Evolutionary conservation across 306 rosid genomes (phyloP).

Genomic region (Gleditsia sinensis): DNA sequence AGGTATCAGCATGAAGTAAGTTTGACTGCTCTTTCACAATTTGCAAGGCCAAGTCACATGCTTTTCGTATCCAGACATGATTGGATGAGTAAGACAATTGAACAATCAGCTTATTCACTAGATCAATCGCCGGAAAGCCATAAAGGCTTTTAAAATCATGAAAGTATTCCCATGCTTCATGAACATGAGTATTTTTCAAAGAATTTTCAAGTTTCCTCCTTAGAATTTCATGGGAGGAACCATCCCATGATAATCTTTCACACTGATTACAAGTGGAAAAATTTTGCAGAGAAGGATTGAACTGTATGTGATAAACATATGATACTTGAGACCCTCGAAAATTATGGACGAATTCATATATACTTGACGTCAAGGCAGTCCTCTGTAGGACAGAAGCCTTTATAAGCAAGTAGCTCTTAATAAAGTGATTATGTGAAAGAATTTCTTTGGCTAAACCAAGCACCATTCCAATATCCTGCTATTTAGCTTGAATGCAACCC

Average conservation of each 20-base stretch:
- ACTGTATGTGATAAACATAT: slow-evolving; percentile 13
- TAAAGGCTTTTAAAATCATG: slow-evolving; percentile 63
- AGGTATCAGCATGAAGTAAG: slow-evolving; percentile 56
- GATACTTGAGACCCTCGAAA: slow-evolving; percentile 16
- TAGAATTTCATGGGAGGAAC: slow-evolving; percentile 58
- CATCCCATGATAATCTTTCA: slow-evolving; percentile 72
- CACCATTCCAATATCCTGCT: slow-evolving; percentile 30
- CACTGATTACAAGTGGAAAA: slow-evolving; percentile 39
- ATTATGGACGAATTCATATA: not conserved
- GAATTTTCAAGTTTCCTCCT: slow-evolving; percentile 57
- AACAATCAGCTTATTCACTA: slow-evolving; percentile 60
- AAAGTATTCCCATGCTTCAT: slow-evolving; percentile 76
- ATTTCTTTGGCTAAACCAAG: slow-evolving; percentile 34
- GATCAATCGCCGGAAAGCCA: slow-evolving; percentile 65
- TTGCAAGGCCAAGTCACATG: slow-evolving; percentile 62
- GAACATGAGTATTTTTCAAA: slow-evolving; percentile 53
- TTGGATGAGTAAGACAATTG: slow-evolving; percentile 62
- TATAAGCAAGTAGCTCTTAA: slow-evolving; percentile 20
- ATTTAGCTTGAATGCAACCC: slow-evolving; percentile 19
- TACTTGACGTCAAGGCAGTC: slow-evolving; percentile 7
- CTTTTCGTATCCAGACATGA: slow-evolving; percentile 54
- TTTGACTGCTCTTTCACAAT: slow-evolving; percentile 50
- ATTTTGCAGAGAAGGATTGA: slow-evolving; percentile 23
- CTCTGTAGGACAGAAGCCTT: slow-evolving; percentile 37
- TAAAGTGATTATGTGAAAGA: slow-evolving; percentile 18